A percentile compares a stretch with the other conserved stretches of the same genome.
Evolutionary conservation across 176 grass and related monocot species (phyloP).

Genomic region (Lolium rigidum): DNA sequence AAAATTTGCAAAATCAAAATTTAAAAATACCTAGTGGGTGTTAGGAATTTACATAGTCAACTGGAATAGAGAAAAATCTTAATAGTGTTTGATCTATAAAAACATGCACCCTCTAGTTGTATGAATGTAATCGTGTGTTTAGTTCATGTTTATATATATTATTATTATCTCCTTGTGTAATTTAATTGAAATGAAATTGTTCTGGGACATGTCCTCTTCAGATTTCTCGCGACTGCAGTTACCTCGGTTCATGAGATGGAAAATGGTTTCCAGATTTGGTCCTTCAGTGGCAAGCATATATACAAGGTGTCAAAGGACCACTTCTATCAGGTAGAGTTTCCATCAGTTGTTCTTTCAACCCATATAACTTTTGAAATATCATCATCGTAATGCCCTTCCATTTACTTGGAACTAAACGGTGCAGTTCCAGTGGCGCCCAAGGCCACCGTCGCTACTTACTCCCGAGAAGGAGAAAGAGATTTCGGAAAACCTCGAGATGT

Average conservation of each 20-base stretch:
- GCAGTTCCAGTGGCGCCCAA: constrained; percentile 89
- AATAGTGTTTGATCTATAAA: neutral
- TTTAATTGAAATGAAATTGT: constrained; percentile 12
- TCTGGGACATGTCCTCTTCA: constrained; percentile 29
- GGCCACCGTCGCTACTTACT: constrained; percentile 62
- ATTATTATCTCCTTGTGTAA: neutral
- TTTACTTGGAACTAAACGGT: constrained; percentile 29
- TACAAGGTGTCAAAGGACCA: constrained; percentile 91
- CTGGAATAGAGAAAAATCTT: neutral
- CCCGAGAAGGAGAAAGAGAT: constrained; percentile 81
- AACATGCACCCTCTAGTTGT: neutral
- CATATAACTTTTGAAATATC: neutral
- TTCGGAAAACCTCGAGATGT: constrained; percentile 67
- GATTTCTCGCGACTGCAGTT: constrained; percentile 78
- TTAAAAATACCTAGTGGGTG: neutral
- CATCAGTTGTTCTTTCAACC: neutral
- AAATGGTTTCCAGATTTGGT: constrained; percentile 91
- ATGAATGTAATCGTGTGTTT: neutral
- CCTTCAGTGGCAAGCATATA: constrained; percentile 77
- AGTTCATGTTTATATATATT: neutral
- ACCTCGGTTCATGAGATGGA: constrained; percentile 97
- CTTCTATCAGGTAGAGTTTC: constrained; percentile 76
- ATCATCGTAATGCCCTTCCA: neutral
- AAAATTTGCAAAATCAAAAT: neutral
- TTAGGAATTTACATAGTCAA: neutral